Percentiles rank a stretch among this genome's conserved stretches.
These are phyloP conservation scores for Linum trigynum DNA, from an alignment of 345 rosid genomes.

Conservation along the genomic window DNA sequence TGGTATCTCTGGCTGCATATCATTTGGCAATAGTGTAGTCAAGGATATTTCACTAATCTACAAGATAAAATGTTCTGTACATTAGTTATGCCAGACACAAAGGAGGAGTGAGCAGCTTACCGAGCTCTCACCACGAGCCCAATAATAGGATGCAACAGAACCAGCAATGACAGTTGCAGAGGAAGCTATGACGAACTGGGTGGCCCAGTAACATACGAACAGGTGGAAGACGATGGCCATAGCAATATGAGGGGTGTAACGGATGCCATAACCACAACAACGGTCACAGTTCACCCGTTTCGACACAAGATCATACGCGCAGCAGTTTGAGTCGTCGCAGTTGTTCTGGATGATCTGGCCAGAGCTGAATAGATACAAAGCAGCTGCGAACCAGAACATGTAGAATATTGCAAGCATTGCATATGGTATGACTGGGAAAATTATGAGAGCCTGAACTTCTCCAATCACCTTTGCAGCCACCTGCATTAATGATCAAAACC, in stretches of 20 bases:
- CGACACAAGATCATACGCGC: constrained; percentile 72
- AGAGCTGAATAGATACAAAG: constrained; percentile 84
- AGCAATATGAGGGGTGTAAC: constrained; percentile 86
- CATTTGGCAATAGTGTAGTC: constrained; percentile 3
- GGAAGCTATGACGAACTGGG: constrained; percentile 75
- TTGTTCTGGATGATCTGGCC: constrained; percentile 71
- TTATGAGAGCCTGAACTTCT: constrained; percentile 89
- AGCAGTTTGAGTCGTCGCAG: constrained; percentile 77
- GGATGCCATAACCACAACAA: constrained; percentile 86
- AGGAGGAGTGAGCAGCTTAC: constrained; percentile 43
- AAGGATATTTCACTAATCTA: neutral
- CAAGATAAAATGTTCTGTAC: constrained; percentile 21
- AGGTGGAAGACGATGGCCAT: constrained; percentile 84
- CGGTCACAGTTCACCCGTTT: constrained; percentile 76
- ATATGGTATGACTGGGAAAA: constrained; percentile 78
- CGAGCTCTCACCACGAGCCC: constrained; percentile 83
- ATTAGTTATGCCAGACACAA: constrained; percentile 13
- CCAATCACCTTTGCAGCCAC: constrained; percentile 97
- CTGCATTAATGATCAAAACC: constrained; percentile 33
- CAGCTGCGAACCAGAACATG: constrained; percentile 92
- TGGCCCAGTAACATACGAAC: constrained; percentile 94
- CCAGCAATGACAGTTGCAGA: constrained; percentile 89
- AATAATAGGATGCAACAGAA: constrained; percentile 91
- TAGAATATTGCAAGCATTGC: constrained; percentile 71
- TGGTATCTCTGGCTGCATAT: constrained; percentile 74